These are phyloP conservation scores for Galerina marginata DNA, from an alignment of 768 basidiomycete genomes.

Conservation along the genomic window DNA sequence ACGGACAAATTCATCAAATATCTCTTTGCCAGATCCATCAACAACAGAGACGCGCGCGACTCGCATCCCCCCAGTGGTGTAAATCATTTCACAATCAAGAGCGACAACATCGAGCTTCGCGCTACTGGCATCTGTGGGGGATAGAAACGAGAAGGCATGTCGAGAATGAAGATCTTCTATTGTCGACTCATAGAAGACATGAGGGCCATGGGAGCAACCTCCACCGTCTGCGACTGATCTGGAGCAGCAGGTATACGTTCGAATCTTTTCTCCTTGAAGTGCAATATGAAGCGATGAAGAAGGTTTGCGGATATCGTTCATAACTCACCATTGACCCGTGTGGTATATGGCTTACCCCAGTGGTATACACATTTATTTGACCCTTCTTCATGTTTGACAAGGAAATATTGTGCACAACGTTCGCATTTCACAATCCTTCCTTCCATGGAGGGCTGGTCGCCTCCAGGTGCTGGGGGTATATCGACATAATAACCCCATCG, in stretches of 20 bases:
- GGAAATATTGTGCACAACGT: constrained; percentile 73
- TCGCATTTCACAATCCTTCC: constrained; percentile 76
- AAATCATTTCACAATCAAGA: constrained; percentile 97
- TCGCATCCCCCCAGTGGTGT: constrained; percentile 91
- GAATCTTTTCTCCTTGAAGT: constrained; percentile 65
- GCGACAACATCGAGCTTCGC: constrained; percentile 77
- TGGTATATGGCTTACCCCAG: constrained; percentile 76
- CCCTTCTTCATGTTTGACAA: constrained; percentile 64
- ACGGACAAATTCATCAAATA: constrained; percentile 83
- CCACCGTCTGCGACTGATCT: constrained; percentile 56
- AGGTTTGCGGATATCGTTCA: background rate
- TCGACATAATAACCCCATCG: constrained; percentile 75
- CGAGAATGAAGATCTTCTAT: constrained; percentile 71
- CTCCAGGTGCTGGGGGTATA: constrained; percentile 71
- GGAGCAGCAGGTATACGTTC: constrained; percentile 84
- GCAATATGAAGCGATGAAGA: constrained; percentile 9
- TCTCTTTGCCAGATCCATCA: constrained; percentile 70
- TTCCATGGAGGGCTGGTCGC: constrained; percentile 62
- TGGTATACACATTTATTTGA: constrained; percentile 77
- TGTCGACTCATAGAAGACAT: constrained; percentile 88
- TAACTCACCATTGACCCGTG: constrained; percentile 66
- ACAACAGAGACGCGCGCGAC: constrained; percentile 92
- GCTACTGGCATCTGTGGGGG: constrained; percentile 27
- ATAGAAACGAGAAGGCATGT: constrained; percentile 68
- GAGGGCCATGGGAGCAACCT: constrained; percentile 81